Base-by-base conservation (phyloP, 371 early-diverging fungal species). In the Circinella umbellata region DNA sequence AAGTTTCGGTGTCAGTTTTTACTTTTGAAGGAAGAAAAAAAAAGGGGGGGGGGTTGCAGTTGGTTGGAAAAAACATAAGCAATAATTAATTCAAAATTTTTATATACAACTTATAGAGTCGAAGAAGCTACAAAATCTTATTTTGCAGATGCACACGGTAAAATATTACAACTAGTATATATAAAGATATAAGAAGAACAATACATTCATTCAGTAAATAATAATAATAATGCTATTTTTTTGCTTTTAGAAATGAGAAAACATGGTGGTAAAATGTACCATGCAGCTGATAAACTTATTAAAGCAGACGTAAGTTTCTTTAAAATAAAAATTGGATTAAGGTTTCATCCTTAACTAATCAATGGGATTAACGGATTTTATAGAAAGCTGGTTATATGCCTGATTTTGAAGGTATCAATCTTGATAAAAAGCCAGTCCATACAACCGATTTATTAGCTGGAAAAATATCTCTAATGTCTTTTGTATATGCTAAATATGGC, bases 341-440 rank as follows among this genome's bases (percentile, higher is more conserved):
- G 47, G 1, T 47, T 47, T 9, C 9, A 47, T 47, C 3, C 15
- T 15, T 15, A 11, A 15, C 47, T 15, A 47, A 47, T 47, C 1
- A 47, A 47, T 11, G 47, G 15, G 3, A 47, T 11, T 11, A 47
- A 47, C 0, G 1, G 0, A 47, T 47, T 47, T 47, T 47, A 11
- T 74, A 90, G 87, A 86, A 87, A 75, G 86, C 93, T 47, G 81
- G 88, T 0, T 84, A 85, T 66, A 89, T 94, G 82, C 92, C 93
- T 14, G 90, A 92, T 67, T 88, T 92, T 61, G 80, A 80, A 69
- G 92, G 89, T 9, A 80, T 81, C 48, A 81, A 84, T 27, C 74
- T 93, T 48, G 70, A 76, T 0, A 83, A 88, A 13, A 69, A 88
- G 13, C 75, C 80, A 4, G 75, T 89, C 1, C 87, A 91, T 60